Evolutionary conservation across 108 stramenopile genomes (phyloP).

Genomic region (Discostella stelligeroides): DNA sequence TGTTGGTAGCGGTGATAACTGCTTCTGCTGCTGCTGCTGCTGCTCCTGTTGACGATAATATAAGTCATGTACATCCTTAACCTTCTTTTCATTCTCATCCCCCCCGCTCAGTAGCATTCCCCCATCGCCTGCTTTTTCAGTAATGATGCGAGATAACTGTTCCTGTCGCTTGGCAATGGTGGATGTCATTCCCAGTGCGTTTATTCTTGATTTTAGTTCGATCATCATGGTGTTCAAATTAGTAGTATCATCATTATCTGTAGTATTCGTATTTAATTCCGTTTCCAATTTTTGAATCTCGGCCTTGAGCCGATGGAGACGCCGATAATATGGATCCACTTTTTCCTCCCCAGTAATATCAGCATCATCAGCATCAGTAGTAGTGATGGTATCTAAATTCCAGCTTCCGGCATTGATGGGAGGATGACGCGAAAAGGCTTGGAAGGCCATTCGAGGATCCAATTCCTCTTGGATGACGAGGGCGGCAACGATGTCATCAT

Average conservation of each 20-base stretch:
- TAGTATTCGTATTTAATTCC: slow-evolving; percentile 2
- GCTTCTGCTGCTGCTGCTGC: slow-evolving; percentile 4
- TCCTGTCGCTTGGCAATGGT: slow-evolving; percentile 27
- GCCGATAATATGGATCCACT: slow-evolving; percentile 28
- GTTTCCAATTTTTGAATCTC: slow-evolving; percentile 45
- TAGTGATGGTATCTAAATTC: not conserved
- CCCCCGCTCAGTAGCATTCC: too few relatives aligned
- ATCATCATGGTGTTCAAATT: slow-evolving; percentile 5
- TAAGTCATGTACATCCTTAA: slow-evolving; percentile 42
- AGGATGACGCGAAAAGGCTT: slow-evolving; percentile 17
- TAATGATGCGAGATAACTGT: slow-evolving; percentile 36
- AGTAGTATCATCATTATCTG: not conserved
- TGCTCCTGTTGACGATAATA: too few relatives aligned
- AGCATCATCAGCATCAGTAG: not conserved
- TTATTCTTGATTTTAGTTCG: slow-evolving; percentile 35
- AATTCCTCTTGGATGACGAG: slow-evolving; percentile 28
- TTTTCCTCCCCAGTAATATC: not conserved
- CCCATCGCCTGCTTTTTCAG: not conserved
- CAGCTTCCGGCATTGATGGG: not conserved
- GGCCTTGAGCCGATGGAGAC: slow-evolving; percentile 26
- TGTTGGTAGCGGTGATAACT: not conserved
- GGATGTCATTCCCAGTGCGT: slow-evolving; percentile 27
- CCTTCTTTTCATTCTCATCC: not conserved
- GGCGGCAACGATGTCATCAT: slow-evolving; percentile 17
- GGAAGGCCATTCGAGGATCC: slow-evolving; percentile 31